Base-by-base conservation (phyloP, 345 rosid genomes). In the Eutrema yunnanense region DNA sequence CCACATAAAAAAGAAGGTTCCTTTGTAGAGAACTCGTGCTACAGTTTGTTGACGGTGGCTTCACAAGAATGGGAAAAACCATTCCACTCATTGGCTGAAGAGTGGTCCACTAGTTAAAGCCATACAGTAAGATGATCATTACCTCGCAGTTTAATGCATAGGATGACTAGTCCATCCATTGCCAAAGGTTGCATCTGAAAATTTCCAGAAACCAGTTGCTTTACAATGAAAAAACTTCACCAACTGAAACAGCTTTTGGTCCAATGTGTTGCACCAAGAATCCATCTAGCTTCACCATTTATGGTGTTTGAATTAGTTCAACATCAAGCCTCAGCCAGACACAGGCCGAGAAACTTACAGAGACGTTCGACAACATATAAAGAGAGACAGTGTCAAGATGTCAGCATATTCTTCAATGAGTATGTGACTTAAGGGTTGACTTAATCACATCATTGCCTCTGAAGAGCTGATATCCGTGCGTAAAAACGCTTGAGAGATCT, bases 221-320 rank as follows among this genome's bases (percentile, higher is more conserved):
- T 59, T 48, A 48, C 52, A 48, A 16, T 48, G 52, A 48, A 19
- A 22, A 22, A 48, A 7, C 29, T 48, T 48, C 37, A 42, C 49
- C 62, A 61, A 43, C n/a, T 8, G 34, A 61, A 29, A 61, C 50
- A 61, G 26, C 16, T 26, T 41, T 61, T 61, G 30, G 47, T 33
- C 87, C 92, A 72, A 83, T 84, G 58, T 70, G 85, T 77, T 88
- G 85, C 42, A 52, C 84, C 80, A 85, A 77, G 79, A 87, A 86
- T 68, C 82, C 92, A 69, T 91, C 90, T 37, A 88, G 90, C 52
- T 84, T 90, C 97, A 86, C 85, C 79, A 65, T 88, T 87, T 47
- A 86, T 82, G 56, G 75, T 64, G 16, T 57, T 47, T 16, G 27
- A 47, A 14, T 47, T 47, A 6, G 14, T 22, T 22, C 34, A 51